Evolutionary conservation across 2,329 filamentous ascomycete genomes (phyloP).

Genomic region (Peltaster fructicola): DNA sequence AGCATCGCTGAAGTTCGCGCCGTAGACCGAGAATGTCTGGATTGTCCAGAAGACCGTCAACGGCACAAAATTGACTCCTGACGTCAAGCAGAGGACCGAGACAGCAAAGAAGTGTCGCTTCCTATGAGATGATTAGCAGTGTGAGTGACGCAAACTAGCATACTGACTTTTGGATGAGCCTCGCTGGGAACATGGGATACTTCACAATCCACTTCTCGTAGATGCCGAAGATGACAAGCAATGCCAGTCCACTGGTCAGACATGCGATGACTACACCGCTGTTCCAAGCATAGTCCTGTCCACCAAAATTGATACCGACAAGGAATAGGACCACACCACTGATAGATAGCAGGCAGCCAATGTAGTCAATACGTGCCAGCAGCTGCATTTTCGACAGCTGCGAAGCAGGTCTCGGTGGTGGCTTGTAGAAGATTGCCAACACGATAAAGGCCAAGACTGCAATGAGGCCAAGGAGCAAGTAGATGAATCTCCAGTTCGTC

Average conservation of each 20-base stretch:
- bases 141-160: constrained; percentile 13
- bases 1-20: constrained; percentile 19
- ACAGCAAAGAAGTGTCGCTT: no score
- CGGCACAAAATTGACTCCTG: constrained; percentile 17
- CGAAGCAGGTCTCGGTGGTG: constrained; percentile 28
- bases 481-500: constrained; percentile 35
- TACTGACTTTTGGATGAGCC: constrained; percentile 11
- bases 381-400: constrained; percentile 24
- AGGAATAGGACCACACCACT: constrained; percentile 32
- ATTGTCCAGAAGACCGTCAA: constrained; percentile 42
- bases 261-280: constrained; percentile 9
- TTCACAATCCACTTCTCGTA: constrained; percentile 10
- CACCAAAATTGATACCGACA: constrained; percentile 18
- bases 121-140: constrained; percentile 15
- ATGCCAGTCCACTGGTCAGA: constrained; percentile 9
- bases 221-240: constrained; percentile 9
- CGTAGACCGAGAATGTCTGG: constrained; percentile 45
- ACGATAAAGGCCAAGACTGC: constrained; percentile 32
- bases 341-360: constrained; percentile 34
- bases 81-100: constrained; percentile 9
- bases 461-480: constrained; percentile 35
- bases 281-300: constrained; percentile 5
- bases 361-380: constrained; percentile 29
- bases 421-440: constrained; percentile 33
- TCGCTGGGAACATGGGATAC: constrained; percentile 14